Evolutionary conservation across 78 protist species (phyloP).

Genomic region (Dictyostelium intermedium): DNA sequence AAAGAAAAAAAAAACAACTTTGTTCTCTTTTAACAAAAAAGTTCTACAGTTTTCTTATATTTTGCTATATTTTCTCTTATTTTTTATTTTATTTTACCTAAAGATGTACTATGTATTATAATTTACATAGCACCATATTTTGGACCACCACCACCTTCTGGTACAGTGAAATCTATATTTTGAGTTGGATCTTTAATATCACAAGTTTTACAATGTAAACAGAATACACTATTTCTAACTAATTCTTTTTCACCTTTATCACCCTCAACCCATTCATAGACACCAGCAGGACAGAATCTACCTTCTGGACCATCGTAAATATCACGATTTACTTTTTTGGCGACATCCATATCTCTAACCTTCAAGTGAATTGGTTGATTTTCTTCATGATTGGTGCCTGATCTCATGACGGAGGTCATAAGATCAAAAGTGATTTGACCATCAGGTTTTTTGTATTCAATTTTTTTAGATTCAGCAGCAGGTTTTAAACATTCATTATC

Average conservation of each 20-base stretch:
- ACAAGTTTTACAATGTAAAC: slow-evolving; percentile 99
- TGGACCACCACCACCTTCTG: slow-evolving; percentile 98
- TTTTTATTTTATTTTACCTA: neutral
- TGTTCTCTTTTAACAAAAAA: neutral
- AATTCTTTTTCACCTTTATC: slow-evolving; percentile 79
- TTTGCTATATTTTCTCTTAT: neutral
- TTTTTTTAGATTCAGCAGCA: slow-evolving; percentile 82
- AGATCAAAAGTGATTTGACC: slow-evolving; percentile 93
- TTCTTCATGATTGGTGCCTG: slow-evolving; percentile 95
- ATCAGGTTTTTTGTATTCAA: slow-evolving; percentile 98
- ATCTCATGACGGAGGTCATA: slow-evolving; percentile 89
- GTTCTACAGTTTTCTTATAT: too few species aligned
- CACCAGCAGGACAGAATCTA: slow-evolving; percentile 98
- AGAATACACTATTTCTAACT: slow-evolving; percentile 96
- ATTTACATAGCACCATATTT: slow-evolving; percentile 81
- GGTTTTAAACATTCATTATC: slow-evolving; percentile 77
- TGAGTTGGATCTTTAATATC: slow-evolving; percentile 97
- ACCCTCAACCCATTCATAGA: slow-evolving; percentile 92
- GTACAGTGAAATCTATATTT: slow-evolving; percentile 94
- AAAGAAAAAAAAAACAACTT: neutral
- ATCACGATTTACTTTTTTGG: slow-evolving; percentile 76
- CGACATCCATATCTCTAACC: slow-evolving; percentile 42
- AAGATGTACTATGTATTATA: neutral
- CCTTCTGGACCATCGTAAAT: slow-evolving; percentile 91
- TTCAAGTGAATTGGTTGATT: slow-evolving; percentile 94